Conservation (phyloP, 2,329 filamentous ascomycete species). For the Diaporthe eres region DNA sequence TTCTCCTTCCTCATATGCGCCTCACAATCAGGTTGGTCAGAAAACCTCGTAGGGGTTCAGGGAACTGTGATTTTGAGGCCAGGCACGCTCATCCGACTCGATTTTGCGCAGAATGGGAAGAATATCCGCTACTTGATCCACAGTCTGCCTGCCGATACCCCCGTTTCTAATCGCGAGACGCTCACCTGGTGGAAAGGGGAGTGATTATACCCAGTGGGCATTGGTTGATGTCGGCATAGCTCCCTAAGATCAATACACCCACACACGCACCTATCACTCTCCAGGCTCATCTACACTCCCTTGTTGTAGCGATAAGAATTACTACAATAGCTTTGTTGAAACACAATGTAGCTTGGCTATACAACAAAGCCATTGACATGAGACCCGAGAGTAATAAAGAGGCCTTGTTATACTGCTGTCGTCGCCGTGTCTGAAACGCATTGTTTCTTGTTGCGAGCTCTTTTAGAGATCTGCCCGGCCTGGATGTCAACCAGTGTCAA, state of each 20-base stretch:
- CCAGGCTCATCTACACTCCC: background rate
- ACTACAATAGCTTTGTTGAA: background rate
- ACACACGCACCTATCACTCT: background rate
- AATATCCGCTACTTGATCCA: background rate
- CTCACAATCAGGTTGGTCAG: background rate
- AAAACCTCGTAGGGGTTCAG: background rate
- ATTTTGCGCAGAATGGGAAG: background rate
- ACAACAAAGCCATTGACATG: background rate
- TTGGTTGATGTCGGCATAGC: background rate
- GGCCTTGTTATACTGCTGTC: background rate
- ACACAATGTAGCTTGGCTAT: background rate
- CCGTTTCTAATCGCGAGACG: background rate
- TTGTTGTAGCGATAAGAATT: background rate
- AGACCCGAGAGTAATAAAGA: background rate
- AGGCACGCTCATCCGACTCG: background rate
- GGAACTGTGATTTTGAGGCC: background rate
- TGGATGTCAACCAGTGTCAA: background rate
- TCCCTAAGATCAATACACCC: background rate
- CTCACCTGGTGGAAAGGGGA: background rate
- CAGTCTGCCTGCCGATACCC: background rate
- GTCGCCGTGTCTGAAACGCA: background rate
- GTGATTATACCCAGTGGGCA: background rate
- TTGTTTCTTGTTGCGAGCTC: background rate
- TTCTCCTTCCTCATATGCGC: background rate
- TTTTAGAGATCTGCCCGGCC: background rate